phyloP scores from a whole-genome alignment of 768 basidiomycete genomes.

The Jaapia argillacea region DNA sequence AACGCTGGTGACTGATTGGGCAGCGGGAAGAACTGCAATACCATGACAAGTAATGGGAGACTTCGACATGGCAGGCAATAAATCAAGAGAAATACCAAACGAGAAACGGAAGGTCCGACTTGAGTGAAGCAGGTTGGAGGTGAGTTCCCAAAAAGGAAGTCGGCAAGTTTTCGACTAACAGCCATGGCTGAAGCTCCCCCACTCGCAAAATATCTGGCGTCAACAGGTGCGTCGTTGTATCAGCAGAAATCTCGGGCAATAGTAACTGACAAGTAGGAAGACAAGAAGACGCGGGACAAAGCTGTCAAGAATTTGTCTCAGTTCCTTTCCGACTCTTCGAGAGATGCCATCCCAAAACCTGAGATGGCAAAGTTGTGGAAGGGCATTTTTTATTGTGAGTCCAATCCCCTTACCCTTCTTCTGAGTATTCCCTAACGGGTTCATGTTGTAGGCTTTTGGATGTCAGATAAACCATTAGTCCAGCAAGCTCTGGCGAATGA shows the following conservation, averaged over 20 bases:
- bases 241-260: constrained; percentile 4
- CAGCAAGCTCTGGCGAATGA: constrained; percentile 87
- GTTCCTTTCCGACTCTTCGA: constrained; percentile 64
- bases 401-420: neutral
- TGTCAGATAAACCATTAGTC: constrained; percentile 97
- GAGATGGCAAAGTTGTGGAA: constrained; percentile 97
- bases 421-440: neutral
- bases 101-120: neutral
- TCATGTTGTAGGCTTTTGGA: constrained; percentile 81
- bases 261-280: constrained; percentile 27
- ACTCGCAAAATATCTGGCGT: constrained; percentile 85
- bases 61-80: constrained; percentile 22
- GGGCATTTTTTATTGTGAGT: constrained; percentile 90
- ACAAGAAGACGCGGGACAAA: constrained; percentile 88
- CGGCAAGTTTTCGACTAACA: neutral
- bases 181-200: constrained; percentile 33
- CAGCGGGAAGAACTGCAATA: constrained; percentile 15
- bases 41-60: constrained; percentile 93
- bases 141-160: neutral
- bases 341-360: constrained; percentile 47
- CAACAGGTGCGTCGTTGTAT: constrained; percentile 49
- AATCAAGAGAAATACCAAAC: too few relatives aligned
- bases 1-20: too few relatives aligned
- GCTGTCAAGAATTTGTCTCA: constrained; percentile 70
- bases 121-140: neutral